Evolutionary conservation across 75 land plant genomes (phyloP).

Genomic region (Ceratopteris richardii): DNA sequence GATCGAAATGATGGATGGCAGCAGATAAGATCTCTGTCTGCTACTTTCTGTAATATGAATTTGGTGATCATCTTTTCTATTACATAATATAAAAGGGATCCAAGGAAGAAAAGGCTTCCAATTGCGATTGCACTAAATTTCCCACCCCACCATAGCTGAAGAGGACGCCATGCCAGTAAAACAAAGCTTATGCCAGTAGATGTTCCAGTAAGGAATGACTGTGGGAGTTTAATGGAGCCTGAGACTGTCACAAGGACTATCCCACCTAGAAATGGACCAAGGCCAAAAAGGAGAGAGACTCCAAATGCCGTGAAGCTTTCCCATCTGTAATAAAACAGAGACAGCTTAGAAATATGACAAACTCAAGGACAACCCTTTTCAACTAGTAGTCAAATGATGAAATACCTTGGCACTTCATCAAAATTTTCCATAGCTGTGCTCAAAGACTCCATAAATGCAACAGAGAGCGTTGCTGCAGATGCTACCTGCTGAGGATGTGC

Average conservation of each 20-base stretch:
- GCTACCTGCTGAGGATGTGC: slow-evolving; percentile 86
- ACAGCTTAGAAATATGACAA: background rate
- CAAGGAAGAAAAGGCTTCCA: slow-evolving; percentile 30
- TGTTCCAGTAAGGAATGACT: slow-evolving; percentile 56
- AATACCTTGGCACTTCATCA: slow-evolving; percentile 44
- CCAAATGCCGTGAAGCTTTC: slow-evolving; percentile 55
- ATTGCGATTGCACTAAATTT: slow-evolving; percentile 48
- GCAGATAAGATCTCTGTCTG: slow-evolving; percentile 15
- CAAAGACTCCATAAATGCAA: slow-evolving; percentile 89
- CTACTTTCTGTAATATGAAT: slow-evolving; percentile 17
- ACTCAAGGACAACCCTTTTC: too few species aligned
- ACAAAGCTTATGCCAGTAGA: slow-evolving; percentile 83
- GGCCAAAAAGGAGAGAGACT: slow-evolving; percentile 77
- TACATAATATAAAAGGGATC: slow-evolving; percentile 35
- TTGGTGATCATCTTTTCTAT: slow-evolving; percentile 16
- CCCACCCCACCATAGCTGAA: slow-evolving; percentile 57
- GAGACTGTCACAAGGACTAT: slow-evolving; percentile 50
- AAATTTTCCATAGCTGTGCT: slow-evolving; percentile 52
- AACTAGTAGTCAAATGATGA: too few species aligned
- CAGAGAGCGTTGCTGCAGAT: slow-evolving; percentile 80
- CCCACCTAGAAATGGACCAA: slow-evolving; percentile 86
- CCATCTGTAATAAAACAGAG: slow-evolving; percentile 31
- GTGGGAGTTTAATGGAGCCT: slow-evolving; percentile 47
- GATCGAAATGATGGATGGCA: background rate
- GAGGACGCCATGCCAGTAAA: slow-evolving; percentile 77